Evolutionary conservation across 768 basidiomycete genomes (phyloP).

Genomic region (Tremella mesenterica): DNA sequence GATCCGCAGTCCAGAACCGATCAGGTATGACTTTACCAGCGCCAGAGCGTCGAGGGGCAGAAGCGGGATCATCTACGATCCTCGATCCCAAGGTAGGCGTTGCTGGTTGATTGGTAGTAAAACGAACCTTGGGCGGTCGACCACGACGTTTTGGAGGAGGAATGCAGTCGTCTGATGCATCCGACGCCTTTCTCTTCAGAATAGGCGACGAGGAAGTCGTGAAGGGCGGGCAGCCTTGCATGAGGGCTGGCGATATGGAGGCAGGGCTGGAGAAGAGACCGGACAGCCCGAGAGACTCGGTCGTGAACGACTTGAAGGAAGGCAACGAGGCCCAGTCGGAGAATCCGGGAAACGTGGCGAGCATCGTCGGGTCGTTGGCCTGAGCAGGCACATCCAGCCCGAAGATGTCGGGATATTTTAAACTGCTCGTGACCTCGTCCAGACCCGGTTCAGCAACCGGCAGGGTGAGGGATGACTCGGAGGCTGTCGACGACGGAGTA

Average conservation of each 20-base stretch:
- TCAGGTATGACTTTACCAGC: not conserved
- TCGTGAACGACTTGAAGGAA: not conserved
- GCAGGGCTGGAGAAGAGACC: not conserved
- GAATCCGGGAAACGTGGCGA: conserved; percentile 15
- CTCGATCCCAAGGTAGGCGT: not conserved
- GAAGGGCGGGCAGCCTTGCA: not conserved
- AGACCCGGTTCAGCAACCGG: conserved; percentile 16
- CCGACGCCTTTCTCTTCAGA: not conserved
- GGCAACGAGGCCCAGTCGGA: not conserved
- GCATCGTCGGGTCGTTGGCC: conserved; percentile 25
- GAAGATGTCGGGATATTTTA: conserved; percentile 6
- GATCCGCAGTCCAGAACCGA: not conserved
- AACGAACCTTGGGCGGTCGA: not conserved
- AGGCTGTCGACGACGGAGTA: conserved; percentile 28
- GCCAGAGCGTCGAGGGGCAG: not conserved
- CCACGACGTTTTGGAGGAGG: not conserved
- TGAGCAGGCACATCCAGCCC: conserved; percentile 3
- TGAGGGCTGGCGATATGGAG: not conserved
- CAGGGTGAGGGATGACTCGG: conserved; percentile 28
- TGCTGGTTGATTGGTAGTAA: not conserved
- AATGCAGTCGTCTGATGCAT: not conserved
- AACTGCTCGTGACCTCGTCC: conserved; percentile 8
- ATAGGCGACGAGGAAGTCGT: not conserved
- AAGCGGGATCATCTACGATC: not conserved
- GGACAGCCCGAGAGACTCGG: not conserved